Conservation (phyloP, 1,284 basidiomycete species). For the Schizophyllum amplum region DNA sequence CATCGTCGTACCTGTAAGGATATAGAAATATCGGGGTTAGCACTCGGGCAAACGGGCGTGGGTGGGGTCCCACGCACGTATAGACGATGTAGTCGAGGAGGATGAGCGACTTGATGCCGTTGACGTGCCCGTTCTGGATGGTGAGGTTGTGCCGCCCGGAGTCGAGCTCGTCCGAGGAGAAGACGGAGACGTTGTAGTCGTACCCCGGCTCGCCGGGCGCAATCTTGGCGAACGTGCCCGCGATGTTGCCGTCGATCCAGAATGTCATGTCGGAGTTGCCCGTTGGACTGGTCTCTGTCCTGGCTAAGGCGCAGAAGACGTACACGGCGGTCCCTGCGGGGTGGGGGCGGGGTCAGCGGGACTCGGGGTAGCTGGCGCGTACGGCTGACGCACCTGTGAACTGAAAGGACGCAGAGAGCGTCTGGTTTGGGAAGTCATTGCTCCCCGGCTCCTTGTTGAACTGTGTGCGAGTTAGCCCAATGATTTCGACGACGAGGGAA, state of each 20-base stretch:
- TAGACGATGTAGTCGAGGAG: constrained; percentile 28
- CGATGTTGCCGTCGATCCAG: constrained; percentile 24
- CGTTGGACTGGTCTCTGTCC: constrained; percentile 11
- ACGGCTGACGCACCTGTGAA: constrained; percentile 19
- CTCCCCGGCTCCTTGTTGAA: constrained; percentile 12
- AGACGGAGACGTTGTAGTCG: constrained; percentile 25
- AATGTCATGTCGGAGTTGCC: constrained; percentile 27
- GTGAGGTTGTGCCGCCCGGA: constrained; percentile 22
- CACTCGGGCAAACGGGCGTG: background rate
- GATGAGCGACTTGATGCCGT: constrained; percentile 18
- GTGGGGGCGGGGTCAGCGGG: background rate
- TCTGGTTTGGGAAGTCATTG: constrained; percentile 13
- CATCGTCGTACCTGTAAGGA: background rate
- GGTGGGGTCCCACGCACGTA: constrained; percentile 15
- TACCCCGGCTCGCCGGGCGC: constrained; percentile 17
- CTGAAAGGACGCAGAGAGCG: constrained; percentile 11
- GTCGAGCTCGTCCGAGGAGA: constrained; percentile 6
- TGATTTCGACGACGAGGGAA: background rate
- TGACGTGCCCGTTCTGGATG: constrained; percentile 22
- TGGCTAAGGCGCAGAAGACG: constrained; percentile 23
- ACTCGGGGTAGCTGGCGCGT: constrained; percentile 3
- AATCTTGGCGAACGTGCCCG: constrained; percentile 18
- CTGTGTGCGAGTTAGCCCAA: constrained; percentile 16
- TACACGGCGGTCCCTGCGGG: constrained; percentile 22
- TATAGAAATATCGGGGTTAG: background rate